phyloP scores from a whole-genome alignment of 345 rosid species.

The Citrus medica region DNA sequence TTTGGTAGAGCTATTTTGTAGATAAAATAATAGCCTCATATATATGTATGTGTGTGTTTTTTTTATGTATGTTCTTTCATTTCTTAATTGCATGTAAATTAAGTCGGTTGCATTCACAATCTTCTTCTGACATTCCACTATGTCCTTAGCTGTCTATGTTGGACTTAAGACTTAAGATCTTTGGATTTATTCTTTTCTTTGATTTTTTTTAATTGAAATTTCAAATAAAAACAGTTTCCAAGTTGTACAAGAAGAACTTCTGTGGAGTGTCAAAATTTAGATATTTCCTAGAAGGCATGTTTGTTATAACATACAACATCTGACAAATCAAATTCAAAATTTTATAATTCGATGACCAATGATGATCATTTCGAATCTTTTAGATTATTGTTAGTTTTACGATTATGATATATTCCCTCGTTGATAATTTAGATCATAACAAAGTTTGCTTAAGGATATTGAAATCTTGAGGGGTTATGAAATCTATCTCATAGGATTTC shows the following conservation, averaged over 20 bases:
- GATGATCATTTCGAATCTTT: neutral
- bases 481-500: neutral
- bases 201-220: neutral
- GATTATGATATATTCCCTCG: neutral
- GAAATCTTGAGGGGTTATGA: neutral
- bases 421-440: neutral
- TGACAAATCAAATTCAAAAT: neutral
- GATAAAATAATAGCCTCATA: neutral
- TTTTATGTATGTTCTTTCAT: neutral
- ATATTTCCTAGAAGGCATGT: neutral
- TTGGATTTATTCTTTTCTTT: too few relatives aligned
- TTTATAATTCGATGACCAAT: neutral
- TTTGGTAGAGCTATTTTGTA: neutral
- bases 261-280: neutral
- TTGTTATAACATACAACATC: neutral
- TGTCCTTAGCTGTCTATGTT: conserved; percentile 7
- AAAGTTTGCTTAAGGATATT: neutral
- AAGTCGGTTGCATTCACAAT: neutral
- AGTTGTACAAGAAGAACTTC: neutral
- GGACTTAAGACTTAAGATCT: neutral
- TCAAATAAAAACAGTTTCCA: neutral
- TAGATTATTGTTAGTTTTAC: neutral
- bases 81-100: neutral
- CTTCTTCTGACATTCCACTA: neutral
- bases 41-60: neutral